Evolutionary conservation across 805 yeast species (phyloP).

Genomic region (Lipomyces yamadae): DNA sequence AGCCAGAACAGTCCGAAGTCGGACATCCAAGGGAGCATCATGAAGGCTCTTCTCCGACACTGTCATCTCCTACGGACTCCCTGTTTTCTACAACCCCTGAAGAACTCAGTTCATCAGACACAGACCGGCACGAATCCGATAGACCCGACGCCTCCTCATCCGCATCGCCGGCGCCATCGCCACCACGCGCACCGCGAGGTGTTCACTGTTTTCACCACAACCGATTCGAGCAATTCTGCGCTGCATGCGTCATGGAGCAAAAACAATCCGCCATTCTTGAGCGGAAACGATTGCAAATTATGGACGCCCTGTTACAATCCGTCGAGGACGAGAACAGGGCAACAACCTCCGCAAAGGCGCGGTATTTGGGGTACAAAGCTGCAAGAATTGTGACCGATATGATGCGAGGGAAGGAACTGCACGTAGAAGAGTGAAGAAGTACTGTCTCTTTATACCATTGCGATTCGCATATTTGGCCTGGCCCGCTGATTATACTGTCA

Average conservation of each 20-base stretch:
- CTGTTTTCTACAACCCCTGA: background rate
- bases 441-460: background rate
- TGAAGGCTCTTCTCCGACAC: background rate
- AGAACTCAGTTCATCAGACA: constrained; percentile 1
- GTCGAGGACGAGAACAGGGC: constrained; percentile 1
- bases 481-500: background rate
- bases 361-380: background rate
- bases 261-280: constrained; percentile 1
- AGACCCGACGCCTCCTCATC: background rate
- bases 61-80: background rate
- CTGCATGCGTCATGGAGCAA: background rate
- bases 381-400: background rate
- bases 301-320: constrained; percentile 4
- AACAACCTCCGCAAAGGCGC: constrained; percentile 2
- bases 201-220: background rate
- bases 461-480: background rate
- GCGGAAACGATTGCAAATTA: constrained; percentile 2
- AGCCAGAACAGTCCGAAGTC: background rate
- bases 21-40: background rate
- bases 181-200: background rate
- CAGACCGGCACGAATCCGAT: background rate
- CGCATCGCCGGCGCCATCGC: background rate
- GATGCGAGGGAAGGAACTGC: background rate
- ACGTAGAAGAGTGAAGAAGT: background rate
- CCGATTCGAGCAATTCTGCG: background rate